These are phyloP conservation scores for Aspergillus tamarii DNA, from an alignment of 2,329 filamentous ascomycete species.

Conservation along the genomic window DNA sequence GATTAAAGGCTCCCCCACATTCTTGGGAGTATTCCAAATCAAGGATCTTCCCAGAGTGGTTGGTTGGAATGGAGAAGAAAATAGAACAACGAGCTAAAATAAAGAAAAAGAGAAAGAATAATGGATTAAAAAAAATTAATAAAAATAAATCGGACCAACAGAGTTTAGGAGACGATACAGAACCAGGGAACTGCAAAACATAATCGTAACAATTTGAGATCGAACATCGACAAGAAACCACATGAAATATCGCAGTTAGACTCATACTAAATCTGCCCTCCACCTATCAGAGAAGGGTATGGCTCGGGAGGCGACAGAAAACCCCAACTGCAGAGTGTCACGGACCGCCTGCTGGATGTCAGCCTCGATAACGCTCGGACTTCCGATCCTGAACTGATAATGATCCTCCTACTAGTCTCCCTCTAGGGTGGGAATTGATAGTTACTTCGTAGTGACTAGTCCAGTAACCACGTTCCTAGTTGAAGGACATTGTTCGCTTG, in stretches of 20 bases:
- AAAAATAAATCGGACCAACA: not conserved
- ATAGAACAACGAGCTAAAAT: not conserved
- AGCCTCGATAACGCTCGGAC: constrained; percentile 24
- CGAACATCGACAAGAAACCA: not conserved
- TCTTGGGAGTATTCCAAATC: constrained; percentile 16
- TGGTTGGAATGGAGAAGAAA: not conserved
- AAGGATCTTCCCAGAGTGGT: not conserved
- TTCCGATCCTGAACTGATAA: not conserved
- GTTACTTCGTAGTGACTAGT: not conserved
- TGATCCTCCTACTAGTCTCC: not conserved
- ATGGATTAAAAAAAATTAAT: not conserved
- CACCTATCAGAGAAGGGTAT: constrained; percentile 20
- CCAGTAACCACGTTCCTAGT: not conserved
- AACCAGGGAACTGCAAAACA: not conserved
- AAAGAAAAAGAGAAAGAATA: not conserved
- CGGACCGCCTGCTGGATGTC: constrained; percentile 28
- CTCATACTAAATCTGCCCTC: not conserved
- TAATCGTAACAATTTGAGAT: not conserved
- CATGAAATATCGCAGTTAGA: not conserved
- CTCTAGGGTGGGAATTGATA: not conserved
- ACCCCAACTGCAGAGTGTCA: constrained; percentile 26
- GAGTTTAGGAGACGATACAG: not conserved
- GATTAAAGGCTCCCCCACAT: constrained; percentile 8
- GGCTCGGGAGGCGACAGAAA: constrained; percentile 28
- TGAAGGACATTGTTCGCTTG: not conserved